Evolutionary conservation across 73 alveolate species (phyloP).

Genomic region (Halteria grandinella): DNA sequence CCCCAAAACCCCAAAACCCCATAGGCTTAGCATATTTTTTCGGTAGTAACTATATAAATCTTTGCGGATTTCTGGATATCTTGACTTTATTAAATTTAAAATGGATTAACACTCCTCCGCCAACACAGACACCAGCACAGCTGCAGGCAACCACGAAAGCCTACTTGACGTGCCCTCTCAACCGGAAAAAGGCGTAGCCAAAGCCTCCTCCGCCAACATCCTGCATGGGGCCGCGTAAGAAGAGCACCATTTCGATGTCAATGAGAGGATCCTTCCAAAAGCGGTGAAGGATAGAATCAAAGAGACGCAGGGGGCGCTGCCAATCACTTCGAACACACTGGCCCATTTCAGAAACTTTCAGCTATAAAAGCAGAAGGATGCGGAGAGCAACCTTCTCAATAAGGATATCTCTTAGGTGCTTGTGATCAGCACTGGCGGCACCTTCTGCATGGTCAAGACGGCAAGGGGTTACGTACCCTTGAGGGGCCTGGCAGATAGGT

Average conservation of each 20-base stretch:
- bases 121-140: background rate
- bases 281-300: background rate
- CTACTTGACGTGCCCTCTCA: too few species aligned
- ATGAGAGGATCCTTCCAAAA: background rate
- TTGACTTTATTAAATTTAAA: too few species aligned
- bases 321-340: background rate
- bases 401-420: constrained; percentile 59
- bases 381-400: background rate
- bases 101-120: background rate
- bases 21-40: too few species aligned
- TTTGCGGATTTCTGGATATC: background rate
- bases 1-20: constrained; percentile 9
- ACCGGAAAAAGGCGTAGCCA: too few species aligned
- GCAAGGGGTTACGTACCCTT: constrained; percentile 61
- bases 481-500: constrained; percentile 35
- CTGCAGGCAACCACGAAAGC: background rate
- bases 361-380: constrained; percentile 6
- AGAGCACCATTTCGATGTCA: background rate
- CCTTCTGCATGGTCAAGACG: constrained; percentile 69
- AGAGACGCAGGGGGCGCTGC: background rate
- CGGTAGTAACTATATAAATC: background rate
- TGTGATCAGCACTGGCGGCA: constrained; percentile 76
- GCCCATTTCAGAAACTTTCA: constrained; percentile 14
- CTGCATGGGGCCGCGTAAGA: background rate
- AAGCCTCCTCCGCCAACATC: background rate